Percentiles rank a stretch among this genome's conserved stretches.
Conservation (phyloP, 257 asterid species). For the Catharanthus roseus region DNA sequence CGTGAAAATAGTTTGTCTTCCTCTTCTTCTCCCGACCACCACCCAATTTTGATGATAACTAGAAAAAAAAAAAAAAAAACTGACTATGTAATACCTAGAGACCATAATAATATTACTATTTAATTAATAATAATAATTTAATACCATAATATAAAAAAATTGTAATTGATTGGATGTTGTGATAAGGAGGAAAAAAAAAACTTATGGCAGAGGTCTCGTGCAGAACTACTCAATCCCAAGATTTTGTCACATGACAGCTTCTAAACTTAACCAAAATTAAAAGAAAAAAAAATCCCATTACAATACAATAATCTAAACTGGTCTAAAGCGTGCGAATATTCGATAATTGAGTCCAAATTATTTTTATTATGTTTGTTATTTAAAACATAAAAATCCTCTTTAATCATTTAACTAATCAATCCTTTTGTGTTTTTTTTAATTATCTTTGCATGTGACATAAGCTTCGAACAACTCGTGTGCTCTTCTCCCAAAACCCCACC, state of each 20-base stretch:
- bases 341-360: conserved; percentile 46
- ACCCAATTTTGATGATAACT: no score
- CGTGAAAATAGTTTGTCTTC: no score
- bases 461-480: conserved; percentile 40
- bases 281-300: not conserved
- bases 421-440: conserved; percentile 11
- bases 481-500: conserved; percentile 8
- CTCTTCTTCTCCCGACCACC: no score
- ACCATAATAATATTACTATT: not conserved
- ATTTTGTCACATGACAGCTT: conserved; percentile 54
- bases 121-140: no score
- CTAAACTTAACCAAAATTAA: conserved; percentile 10
- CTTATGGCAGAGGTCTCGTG: conserved; percentile 30
- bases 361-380: no score
- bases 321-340: conserved; percentile 80
- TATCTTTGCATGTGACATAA: conserved; percentile 43
- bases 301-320: conserved; percentile 26
- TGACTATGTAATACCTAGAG: not conserved
- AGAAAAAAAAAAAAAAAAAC: no score
- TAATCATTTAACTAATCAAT: conserved; percentile 42
- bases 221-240: conserved; percentile 61
- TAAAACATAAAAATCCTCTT: conserved; percentile 32
- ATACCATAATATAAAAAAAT: no score
- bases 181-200: conserved; percentile 3
- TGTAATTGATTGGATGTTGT: no score